A percentile compares a stretch with the other conserved stretches of the same genome.
phyloP scores from a whole-genome alignment of 2,329 filamentous ascomycete genomes.

The Cercospora nicotianae region DNA sequence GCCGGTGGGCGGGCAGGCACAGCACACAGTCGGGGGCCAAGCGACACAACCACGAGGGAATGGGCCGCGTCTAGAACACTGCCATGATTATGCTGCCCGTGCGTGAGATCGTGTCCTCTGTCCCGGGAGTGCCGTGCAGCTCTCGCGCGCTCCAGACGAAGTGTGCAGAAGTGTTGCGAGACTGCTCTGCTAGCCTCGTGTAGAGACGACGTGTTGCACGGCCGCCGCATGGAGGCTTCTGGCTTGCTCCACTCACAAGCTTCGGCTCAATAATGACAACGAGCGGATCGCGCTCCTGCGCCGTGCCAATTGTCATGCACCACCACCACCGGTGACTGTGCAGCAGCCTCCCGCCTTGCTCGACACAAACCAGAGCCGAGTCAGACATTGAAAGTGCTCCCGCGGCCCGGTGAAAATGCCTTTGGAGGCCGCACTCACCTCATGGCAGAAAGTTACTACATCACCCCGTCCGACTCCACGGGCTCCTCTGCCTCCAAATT shows the following conservation, averaged over 20 bases:
- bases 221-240: background rate
- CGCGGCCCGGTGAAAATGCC: background rate
- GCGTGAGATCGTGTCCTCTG: background rate
- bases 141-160: background rate
- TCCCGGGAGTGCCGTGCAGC: background rate
- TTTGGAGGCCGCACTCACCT: background rate
- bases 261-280: background rate
- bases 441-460: conserved; percentile 11
- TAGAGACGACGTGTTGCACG: background rate
- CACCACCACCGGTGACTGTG: background rate
- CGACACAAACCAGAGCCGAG: background rate
- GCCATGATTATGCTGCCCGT: background rate
- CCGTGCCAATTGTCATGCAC: background rate
- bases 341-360: background rate
- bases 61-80: background rate
- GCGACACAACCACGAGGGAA: background rate
- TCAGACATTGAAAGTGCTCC: background rate
- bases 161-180: background rate
- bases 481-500: background rate
- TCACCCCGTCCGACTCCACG: conserved; percentile 2
- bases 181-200: background rate
- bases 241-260: background rate
- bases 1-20: background rate
- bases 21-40: background rate
- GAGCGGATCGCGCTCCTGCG: background rate